phyloP scores from a whole-genome alignment of 2,329 filamentous ascomycete species.

The Aspergillus nomiae region DNA sequence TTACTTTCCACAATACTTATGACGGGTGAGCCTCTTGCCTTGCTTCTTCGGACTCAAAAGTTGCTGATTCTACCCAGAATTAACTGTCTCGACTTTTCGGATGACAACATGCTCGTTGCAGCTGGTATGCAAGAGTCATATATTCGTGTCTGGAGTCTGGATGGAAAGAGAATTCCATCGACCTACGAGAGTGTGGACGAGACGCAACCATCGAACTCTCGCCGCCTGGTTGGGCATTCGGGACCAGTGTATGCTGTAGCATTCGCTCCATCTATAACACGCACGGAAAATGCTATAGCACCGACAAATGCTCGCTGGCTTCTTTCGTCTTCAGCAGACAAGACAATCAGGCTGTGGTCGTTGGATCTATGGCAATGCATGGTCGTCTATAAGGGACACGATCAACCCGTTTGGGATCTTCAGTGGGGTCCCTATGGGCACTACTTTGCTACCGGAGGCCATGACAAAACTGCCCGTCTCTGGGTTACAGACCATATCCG shows the following conservation, averaged over 20 bases:
- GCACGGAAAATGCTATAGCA: conserved; percentile 52
- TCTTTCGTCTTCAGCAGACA: conserved; percentile 84
- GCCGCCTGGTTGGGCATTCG: conserved; percentile 80
- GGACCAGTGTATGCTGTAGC: conserved; percentile 86
- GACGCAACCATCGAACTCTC: conserved; percentile 70
- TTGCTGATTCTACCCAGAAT: conserved; percentile 56
- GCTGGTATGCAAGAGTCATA: conserved; percentile 92
- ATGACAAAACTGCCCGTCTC: conserved; percentile 85
- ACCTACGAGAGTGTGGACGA: conserved; percentile 61
- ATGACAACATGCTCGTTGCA: conserved; percentile 83
- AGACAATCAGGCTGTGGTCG: conserved; percentile 88
- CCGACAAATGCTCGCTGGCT: conserved; percentile 71
- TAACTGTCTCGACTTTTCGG: conserved; percentile 93
- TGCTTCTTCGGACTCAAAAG: background rate
- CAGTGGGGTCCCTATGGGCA: conserved; percentile 91
- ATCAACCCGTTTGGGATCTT: conserved; percentile 84
- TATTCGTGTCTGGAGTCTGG: conserved; percentile 89
- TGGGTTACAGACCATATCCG: conserved; percentile 94
- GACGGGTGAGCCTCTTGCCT: conserved; percentile 65
- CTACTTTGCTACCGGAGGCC: conserved; percentile 86
- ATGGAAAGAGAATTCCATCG: conserved; percentile 77
- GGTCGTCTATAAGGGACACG: conserved; percentile 91
- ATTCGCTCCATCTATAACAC: conserved; percentile 72
- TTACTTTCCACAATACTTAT: conserved; percentile 95
- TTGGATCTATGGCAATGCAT: conserved; percentile 89